Conservation (phyloP, 2,329 filamentous ascomycete species). For the Xylariales sp. region DNA sequence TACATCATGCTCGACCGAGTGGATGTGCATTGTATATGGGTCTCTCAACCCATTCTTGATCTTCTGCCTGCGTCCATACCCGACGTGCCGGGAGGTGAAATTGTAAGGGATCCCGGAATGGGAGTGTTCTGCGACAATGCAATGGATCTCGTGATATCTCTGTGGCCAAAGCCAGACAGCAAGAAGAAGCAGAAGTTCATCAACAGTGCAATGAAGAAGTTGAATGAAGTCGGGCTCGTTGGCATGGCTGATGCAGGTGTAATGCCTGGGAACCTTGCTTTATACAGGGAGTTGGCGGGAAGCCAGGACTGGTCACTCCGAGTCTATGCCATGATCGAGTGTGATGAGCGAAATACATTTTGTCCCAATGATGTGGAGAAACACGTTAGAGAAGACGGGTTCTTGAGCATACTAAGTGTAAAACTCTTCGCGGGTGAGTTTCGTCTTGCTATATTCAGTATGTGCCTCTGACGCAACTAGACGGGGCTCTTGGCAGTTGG, state of each 20-base stretch:
- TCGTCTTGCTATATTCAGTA: too few relatives aligned
- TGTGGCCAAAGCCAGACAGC: constrained; percentile 52
- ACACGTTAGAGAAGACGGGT: constrained; percentile 39
- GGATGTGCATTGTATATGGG: constrained; percentile 67
- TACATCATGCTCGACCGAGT: constrained; percentile 68
- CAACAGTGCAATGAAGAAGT: constrained; percentile 53
- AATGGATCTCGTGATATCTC: constrained; percentile 54
- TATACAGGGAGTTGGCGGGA: constrained; percentile 49
- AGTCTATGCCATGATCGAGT: constrained; percentile 67
- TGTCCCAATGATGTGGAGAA: constrained; percentile 48
- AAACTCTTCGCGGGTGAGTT: constrained; percentile 62
- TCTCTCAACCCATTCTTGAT: constrained; percentile 58
- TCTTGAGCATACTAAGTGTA: constrained; percentile 56
- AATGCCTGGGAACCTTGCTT: constrained; percentile 45
- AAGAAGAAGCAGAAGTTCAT: constrained; percentile 52
- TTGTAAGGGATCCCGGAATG: constrained; percentile 54
- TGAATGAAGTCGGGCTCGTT: constrained; percentile 62
- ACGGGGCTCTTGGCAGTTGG: constrained; percentile 67
- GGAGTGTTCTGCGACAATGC: constrained; percentile 73
- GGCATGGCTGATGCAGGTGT: constrained; percentile 67
- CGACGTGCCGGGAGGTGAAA: constrained; percentile 58
- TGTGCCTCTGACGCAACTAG: too few relatives aligned
- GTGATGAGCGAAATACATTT: constrained; percentile 57
- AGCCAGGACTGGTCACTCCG: constrained; percentile 54
- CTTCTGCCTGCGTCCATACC: constrained; percentile 50